Base-by-base conservation (phyloP, 495 filamentous ascomycete genomes). In the Penicillium taxi region DNA sequence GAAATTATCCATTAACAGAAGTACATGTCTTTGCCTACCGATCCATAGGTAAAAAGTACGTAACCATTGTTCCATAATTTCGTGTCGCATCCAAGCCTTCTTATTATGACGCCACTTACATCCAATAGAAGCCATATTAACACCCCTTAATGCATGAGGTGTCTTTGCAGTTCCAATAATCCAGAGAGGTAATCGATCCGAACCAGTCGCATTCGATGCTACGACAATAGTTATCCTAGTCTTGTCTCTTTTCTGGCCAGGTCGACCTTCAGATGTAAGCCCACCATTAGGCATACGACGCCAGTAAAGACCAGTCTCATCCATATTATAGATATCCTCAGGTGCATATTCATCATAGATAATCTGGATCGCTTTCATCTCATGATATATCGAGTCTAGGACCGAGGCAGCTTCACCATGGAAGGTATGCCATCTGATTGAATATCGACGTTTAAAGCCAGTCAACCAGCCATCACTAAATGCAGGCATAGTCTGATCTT, bases 81-180 rank as follows among this genome's bases (percentile, higher is more conserved):
- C 18, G 16, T 30, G 23, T 27, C 35, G 41, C 40, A 59, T 52
- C 42, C 37, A 55, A n/a, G 45, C 32, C n/a, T 41, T 46, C 26
- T 54, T 51, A 36, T 45, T 54, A 15, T 22, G 49, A 15, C 44
- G 30, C 39, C 49, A 55, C 14, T 12, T 14, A 14, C 31, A 43
- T 12, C 45, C 42, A 15, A 52, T 26, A 4, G 35, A 26, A 21
- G 9, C 15, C 4, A 52, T 26, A 35, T 44, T 39, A 15, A 42
- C 28, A 13, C 35, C 37, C 3, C 37, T 20, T 21, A 56, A 41
- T 7, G 35, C 41, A 20, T 40, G 37, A 3, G 55, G 40, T 9
- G 38, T 45, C 21, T 48, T 41, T 27, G 40, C 41, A 26, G 32
- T 58, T 1, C 55, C 50, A 45, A 60, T 52, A 9, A 53, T 9